Evolutionary conservation across 306 rosid species (phyloP), one percentile per base, ranked within the genome.

Genomic region (Quercus ilex): DNA sequence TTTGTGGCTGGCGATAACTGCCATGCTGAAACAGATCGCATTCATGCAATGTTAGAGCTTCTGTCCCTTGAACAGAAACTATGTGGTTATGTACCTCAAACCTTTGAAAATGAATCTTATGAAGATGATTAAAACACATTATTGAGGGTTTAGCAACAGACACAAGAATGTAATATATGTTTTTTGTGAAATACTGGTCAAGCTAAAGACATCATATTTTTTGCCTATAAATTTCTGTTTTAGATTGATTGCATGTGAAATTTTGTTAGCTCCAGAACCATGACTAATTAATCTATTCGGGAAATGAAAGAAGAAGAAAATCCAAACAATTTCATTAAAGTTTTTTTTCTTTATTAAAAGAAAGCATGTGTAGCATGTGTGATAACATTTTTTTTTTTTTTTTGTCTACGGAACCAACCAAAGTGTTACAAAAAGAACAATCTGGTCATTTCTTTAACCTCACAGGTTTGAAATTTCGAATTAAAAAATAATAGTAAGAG

Each of bases 1-100:
- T 92, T 92, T 74, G 91, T 87, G 79, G 87, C 97, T 1, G 91
- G 97, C 18, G 97, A 94, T 69, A 89, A 83, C 69, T 90, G 87
- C 55, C 97, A 91, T 59, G 77, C 76, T 58, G 90, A 92, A 57
- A 75, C 82, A 2, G 89, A 87, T 0, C 20, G 10, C 73, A 84
- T 88, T 73, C 81, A 86, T 72, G 56, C 84, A 2, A 79, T 84
- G 23, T 81, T 92, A 70, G 88, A 84, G 74, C 89, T 92, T 75
- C 75, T 94, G 52, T 92, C 89, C 7, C 75, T 77, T 73, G 99
- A 94, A 74, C 82, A 90, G 26, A 89, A 84, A 75, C 76, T 82
- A 73, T 75, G 85, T 77, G 97, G 97, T 74, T 91, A 86, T 87
- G 87, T 88, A 82, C 86, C 89, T 9, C 83, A 87, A 31, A 76